Conservation (phyloP, 1,139 yeast genomes). For the Sugiyamaella castrensis region DNA sequence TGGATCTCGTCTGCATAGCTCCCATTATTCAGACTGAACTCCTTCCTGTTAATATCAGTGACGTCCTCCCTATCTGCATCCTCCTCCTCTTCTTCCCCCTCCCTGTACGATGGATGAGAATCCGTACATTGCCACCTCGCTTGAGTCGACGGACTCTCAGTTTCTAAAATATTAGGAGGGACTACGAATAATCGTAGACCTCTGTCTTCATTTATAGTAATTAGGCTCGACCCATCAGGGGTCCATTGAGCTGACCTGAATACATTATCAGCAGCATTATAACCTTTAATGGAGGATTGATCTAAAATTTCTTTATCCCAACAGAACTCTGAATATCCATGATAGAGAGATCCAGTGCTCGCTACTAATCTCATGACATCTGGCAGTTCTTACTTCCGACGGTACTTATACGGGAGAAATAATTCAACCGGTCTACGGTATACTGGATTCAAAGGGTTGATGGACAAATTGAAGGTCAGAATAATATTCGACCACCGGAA, state of each 20-base stretch:
- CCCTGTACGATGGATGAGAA: neutral
- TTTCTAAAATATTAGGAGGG: slow-evolving; percentile 28
- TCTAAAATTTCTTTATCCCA: neutral
- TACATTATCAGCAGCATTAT: slow-evolving; percentile 2
- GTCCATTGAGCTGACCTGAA: slow-evolving; percentile 31
- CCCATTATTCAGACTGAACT: too few species aligned
- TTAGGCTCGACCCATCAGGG: slow-evolving; percentile 33
- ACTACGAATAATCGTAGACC: slow-evolving; percentile 34
- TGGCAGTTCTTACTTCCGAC: too few species aligned
- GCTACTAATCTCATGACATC: slow-evolving; percentile 9
- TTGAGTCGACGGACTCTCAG: neutral
- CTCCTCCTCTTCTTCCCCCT: neutral
- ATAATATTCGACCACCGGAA: too few species aligned
- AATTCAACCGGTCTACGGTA: too few species aligned
- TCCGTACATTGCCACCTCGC: neutral
- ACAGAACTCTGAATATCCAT: too few species aligned
- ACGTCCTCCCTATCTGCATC: too few species aligned
- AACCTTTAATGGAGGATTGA: neutral
- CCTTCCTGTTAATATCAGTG: too few species aligned
- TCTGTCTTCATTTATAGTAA: slow-evolving; percentile 33
- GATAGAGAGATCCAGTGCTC: neutral
- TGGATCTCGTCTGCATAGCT: too few species aligned
- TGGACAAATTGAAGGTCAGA: too few species aligned
- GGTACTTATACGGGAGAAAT: too few species aligned
- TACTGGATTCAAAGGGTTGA: too few species aligned